These are phyloP conservation scores for Rhizopus stolonifer DNA, from an alignment of 371 early-diverging fungal species.

Conservation along the genomic window DNA sequence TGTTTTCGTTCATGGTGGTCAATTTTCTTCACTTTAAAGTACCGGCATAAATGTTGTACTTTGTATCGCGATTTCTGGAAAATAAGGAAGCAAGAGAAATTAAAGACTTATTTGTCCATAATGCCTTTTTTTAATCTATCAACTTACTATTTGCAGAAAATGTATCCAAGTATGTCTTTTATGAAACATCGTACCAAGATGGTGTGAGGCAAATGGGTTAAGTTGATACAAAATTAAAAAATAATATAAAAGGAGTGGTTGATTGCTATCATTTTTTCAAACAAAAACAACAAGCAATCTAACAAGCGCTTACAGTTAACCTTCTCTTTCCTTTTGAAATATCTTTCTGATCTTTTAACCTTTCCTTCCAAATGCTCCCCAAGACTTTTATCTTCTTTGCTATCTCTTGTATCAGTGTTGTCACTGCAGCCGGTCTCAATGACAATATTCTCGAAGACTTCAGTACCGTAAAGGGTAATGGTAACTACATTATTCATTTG, in stretches of 20 bases:
- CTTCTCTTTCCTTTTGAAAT: not conserved
- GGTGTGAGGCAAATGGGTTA: not conserved
- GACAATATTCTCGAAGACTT: slow-evolving; percentile 2
- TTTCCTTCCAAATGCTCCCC: not conserved
- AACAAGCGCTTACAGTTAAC: not conserved
- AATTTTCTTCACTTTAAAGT: no score
- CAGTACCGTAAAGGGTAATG: slow-evolving; percentile 16
- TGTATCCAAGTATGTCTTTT: not conserved
- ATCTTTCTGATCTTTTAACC: not conserved
- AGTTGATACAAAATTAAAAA: not conserved
- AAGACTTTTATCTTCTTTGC: slow-evolving; percentile 14
- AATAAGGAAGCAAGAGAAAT: not conserved
- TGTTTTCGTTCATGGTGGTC: no score
- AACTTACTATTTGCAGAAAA: not conserved
- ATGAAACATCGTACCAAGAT: not conserved
- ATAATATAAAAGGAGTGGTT: not conserved
- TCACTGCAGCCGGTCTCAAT: slow-evolving; percentile 9
- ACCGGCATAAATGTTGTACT: not conserved
- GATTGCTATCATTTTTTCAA: not conserved
- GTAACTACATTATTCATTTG: slow-evolving; percentile 38
- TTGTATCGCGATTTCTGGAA: not conserved
- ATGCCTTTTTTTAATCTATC: not conserved
- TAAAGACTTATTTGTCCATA: not conserved
- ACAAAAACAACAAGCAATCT: not conserved
- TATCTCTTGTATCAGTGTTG: slow-evolving; percentile 7